Evolutionary conservation across 2,329 filamentous ascomycete species (phyloP), one percentile per base, ranked within the genome.

Genomic region (Paramyrothecium sp.): DNA sequence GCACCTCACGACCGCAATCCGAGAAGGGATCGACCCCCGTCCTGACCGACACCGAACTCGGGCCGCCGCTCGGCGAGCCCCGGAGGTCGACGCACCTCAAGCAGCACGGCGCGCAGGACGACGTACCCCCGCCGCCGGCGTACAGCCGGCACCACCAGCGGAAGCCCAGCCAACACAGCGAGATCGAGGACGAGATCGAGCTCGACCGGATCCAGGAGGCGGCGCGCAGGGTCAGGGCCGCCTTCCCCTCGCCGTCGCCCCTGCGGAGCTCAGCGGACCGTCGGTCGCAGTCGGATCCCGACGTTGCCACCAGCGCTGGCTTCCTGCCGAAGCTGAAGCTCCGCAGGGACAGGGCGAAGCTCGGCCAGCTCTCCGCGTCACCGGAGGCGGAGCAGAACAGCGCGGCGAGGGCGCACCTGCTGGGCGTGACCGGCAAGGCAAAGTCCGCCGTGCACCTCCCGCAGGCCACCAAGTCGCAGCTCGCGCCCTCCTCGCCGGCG

Each of bases 1-100:
- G 75, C 54, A 74, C 72, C 0, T 76, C 75, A 1, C 70, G 75
- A 13, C 73, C 76, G 0, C 71, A 76, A 51, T 78, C 75, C 1
- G 74, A 75, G 54, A 72, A 69, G 60, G 69, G 67, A 1, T 58
- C 71, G 19, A 64, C 67, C 0, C 63, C 66, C 3, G 53, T 55
- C 2, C 58, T 60, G 13, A 44, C 38, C 13, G 38, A 44, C 38
- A 44, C 38, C 38, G 38, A 44, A 19, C 38, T 44, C 13, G 38
- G 38, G 5, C 38, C 38, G 5, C 5, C 38, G 13, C n/a, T 44
- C 13, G 38, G 5, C 38, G 38, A 44, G 13, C 38, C 13, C 38
- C 38, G 38, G 5, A 44, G 13, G 38, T 44, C 38, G 38, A 44
- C 38, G n/a, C 13, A 44, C 13, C n/a, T 44, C 13, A 44, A 16